These are phyloP conservation scores for Aplosporella prunicola DNA, from an alignment of 2,329 filamentous ascomycete genomes.

Conservation along the genomic window DNA sequence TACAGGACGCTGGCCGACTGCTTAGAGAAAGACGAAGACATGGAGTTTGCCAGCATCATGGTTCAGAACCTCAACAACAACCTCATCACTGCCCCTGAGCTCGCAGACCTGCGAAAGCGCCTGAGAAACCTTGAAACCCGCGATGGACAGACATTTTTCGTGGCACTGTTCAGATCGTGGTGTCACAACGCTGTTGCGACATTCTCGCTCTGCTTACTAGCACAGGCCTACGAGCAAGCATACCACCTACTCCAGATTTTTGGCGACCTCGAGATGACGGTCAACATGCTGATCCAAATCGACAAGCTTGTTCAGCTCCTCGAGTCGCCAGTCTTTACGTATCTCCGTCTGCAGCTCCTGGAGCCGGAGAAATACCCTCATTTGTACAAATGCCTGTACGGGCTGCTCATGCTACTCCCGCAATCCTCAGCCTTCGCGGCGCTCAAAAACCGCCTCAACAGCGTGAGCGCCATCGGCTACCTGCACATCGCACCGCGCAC, in stretches of 20 bases:
- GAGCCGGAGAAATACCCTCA: slow-evolving; percentile 93
- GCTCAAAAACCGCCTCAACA: slow-evolving; percentile 91
- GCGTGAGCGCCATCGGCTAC: slow-evolving; percentile 93
- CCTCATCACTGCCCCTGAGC: slow-evolving; percentile 89
- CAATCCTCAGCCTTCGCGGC: slow-evolving; percentile 96
- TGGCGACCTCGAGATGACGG: slow-evolving; percentile 95
- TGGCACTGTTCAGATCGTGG: slow-evolving; percentile 90
- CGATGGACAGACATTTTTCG: slow-evolving; percentile 94
- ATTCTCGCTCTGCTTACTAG: slow-evolving; percentile 88
- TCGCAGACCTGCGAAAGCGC: slow-evolving; percentile 81
- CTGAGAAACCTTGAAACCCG: slow-evolving; percentile 80
- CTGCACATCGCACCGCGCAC: slow-evolving; percentile 71
- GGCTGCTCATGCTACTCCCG: slow-evolving; percentile 92
- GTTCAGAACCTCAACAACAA: slow-evolving; percentile 99
- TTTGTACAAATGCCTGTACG: slow-evolving; percentile 95
- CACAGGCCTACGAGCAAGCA: slow-evolving; percentile 95
- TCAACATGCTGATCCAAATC: slow-evolving; percentile 97
- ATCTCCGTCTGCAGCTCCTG: slow-evolving; percentile 85
- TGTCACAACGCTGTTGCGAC: slow-evolving; percentile 97
- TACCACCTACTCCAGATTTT: slow-evolving; percentile 95
- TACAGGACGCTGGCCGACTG: slow-evolving; percentile 94
- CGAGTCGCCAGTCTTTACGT: slow-evolving; percentile 96
- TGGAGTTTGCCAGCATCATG: slow-evolving; percentile 99
- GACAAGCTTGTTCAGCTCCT: slow-evolving; percentile 96
- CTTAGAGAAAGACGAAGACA: slow-evolving; percentile 92